A percentile compares a stretch with the other conserved stretches of the same genome.
These are phyloP conservation scores for Cordyceps cateniannulata DNA, from an alignment of 2,329 filamentous ascomycete genomes.

Conservation along the genomic window DNA sequence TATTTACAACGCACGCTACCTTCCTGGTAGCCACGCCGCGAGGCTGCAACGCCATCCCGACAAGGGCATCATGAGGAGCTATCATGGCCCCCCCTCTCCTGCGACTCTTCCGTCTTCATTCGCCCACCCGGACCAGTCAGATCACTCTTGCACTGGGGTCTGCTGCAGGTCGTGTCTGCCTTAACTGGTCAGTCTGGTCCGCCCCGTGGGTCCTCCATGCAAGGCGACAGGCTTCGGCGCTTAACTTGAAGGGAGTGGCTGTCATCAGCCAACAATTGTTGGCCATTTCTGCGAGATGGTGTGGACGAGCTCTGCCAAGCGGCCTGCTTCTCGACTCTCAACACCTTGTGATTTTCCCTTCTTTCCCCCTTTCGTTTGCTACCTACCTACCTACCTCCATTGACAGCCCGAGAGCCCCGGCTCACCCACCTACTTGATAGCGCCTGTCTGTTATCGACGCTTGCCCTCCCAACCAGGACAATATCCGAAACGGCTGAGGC, in stretches of 20 bases:
- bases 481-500: not conserved
- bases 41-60: slow-evolving; percentile 8
- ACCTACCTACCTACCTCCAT: not conserved
- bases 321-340: not conserved
- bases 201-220: slow-evolving; percentile 38
- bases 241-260: slow-evolving; percentile 42
- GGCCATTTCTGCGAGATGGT: slow-evolving; percentile 2
- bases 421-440: not conserved
- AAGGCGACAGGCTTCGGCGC: slow-evolving; percentile 49
- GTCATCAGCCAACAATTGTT: slow-evolving; percentile 28
- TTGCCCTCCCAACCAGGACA: not conserved
- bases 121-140: not conserved
- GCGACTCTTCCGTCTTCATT: not conserved
- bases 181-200: not conserved
- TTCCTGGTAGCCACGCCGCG: not conserved
- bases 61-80: not conserved
- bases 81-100: not conserved
- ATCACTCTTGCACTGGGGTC: not conserved
- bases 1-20: not conserved
- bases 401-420: not conserved
- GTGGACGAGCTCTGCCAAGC: not conserved
- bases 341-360: not conserved
- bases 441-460: not conserved
- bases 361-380: not conserved
- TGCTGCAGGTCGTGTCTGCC: not conserved